A percentile compares a stretch with the other conserved stretches of the same genome.
Conservation (phyloP, 2,329 filamentous ascomycete genomes). For the Orbilia oligospora region DNA sequence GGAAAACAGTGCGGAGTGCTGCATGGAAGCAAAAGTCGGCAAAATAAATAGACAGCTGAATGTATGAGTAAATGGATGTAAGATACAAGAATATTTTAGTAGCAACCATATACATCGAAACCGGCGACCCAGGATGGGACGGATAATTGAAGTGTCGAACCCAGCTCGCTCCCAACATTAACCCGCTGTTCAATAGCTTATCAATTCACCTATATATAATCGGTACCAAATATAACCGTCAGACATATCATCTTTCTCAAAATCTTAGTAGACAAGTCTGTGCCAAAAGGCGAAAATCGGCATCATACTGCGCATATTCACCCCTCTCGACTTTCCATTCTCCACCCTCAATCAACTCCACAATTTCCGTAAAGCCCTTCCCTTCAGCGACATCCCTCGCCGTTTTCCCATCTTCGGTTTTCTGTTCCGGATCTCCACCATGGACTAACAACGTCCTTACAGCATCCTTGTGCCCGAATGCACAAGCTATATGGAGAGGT, state of each 20-base stretch:
- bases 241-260: conserved; percentile 14
- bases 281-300: conserved; percentile 16
- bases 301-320: conserved; percentile 26
- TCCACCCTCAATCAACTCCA: conserved; percentile 17
- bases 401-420: conserved; percentile 50
- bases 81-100: conserved; percentile 27
- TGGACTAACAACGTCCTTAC: conserved; percentile 31
- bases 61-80: conserved; percentile 37
- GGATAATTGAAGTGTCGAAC: too few relatives aligned
- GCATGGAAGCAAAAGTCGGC: conserved; percentile 69
- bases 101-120: background rate
- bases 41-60: conserved; percentile 51
- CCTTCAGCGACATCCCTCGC: conserved; percentile 26
- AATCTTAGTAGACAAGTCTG: conserved; percentile 29
- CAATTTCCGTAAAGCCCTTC: conserved; percentile 34
- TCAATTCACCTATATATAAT: conserved; percentile 23
- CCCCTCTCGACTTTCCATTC: conserved; percentile 32
- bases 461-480: conserved; percentile 38
- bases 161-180: too few relatives aligned
- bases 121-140: background rate
- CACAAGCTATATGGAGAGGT: conserved; percentile 42
- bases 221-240: background rate
- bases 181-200: background rate
- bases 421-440: conserved; percentile 33
- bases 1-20: conserved; percentile 68